Evolutionary conservation across 805 yeast species (phyloP), one percentile per base, ranked within the genome.

Genomic region (Wickerhamiella alocasiicola): DNA sequence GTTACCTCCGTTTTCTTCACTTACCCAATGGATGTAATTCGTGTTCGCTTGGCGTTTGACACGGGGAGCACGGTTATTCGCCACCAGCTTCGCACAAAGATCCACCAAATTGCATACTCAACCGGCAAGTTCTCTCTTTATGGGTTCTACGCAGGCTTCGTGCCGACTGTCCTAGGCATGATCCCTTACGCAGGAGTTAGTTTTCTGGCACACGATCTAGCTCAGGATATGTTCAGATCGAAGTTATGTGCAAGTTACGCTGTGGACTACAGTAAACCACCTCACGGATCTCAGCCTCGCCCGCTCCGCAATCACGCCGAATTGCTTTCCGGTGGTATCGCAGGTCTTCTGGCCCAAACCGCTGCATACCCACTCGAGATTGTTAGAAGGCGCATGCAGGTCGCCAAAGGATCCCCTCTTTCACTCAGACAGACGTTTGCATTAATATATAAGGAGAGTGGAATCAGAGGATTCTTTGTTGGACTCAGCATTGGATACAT

Each of bases 111-210:
- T 28, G 55, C 49, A 43, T 17, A 36, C 27, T 9, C 42, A 36
- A 19, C 33, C 39, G 21, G 24, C 11, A 50, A 55, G 60, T 49
- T 50, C 56, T 30, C 46, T 58, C 44, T 48, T 57, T 62, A 72
- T 39, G 88, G 87, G 62, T 91, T 87, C 59, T 91, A 88, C 62
- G 69, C 96, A 44, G 98, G 98, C 2, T 91, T 88, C 60, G 72
- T 81, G 6, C 95, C 98, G 15, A 91, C 98, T 0, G 77, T 91
- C 33, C 53, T 87, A 30, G 98, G 98, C 9, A 87, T 91, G 94
- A 68, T 91, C 17, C 98, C 98, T 1, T 91, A 91, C 57, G 98
- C 98, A 1, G 98, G 98, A 9, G 96, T 88, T 3, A 82, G 95
- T 3, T 91, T 91, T 55, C 81, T 85, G 62, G 81, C 95, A 3